These are phyloP conservation scores for Barnettozyma pratensis DNA, from an alignment of 805 yeast species.

Conservation along the genomic window DNA sequence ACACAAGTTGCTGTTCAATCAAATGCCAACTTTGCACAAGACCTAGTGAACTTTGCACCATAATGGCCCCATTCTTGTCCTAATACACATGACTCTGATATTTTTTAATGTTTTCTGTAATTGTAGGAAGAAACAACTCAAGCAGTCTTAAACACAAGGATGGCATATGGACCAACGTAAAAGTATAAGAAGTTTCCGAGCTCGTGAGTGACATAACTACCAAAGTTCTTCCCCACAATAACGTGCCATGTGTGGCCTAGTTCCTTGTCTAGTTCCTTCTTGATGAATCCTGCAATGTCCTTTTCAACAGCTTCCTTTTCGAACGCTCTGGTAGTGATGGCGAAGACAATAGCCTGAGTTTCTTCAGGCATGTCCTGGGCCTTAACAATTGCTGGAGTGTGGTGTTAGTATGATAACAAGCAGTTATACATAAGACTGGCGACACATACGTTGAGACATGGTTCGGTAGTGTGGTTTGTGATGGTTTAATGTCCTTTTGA, in stretches of 20 bases:
- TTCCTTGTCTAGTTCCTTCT: conserved; percentile 56
- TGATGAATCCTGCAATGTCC: conserved; percentile 61
- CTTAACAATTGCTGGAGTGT: conserved; percentile 18
- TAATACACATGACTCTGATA: no score
- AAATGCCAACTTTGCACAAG: background rate
- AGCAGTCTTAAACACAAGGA: conserved; percentile 65
- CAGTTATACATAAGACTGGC: no score
- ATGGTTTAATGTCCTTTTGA: no score
- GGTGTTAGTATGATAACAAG: background rate
- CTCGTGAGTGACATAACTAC: conserved; percentile 76
- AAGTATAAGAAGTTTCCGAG: conserved; percentile 68
- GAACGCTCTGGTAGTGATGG: conserved; percentile 41
- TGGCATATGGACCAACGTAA: conserved; percentile 64
- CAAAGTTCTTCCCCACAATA: conserved; percentile 74
- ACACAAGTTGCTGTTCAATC: background rate
- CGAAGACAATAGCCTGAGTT: conserved; percentile 44
- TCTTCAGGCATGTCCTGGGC: conserved; percentile 36
- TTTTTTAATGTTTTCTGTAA: no score
- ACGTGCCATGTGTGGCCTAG: conserved; percentile 79
- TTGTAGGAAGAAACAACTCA: background rate
- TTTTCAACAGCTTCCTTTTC: conserved; percentile 41
- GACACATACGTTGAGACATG: conserved; percentile 1
- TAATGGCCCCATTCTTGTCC: background rate
- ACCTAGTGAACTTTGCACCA: conserved; percentile 3
- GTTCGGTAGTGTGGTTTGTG: no score